Percentiles rank a stretch among this genome's conserved stretches.
phyloP scores from a whole-genome alignment of 768 basidiomycete genomes.

The Pholiota microspora region DNA sequence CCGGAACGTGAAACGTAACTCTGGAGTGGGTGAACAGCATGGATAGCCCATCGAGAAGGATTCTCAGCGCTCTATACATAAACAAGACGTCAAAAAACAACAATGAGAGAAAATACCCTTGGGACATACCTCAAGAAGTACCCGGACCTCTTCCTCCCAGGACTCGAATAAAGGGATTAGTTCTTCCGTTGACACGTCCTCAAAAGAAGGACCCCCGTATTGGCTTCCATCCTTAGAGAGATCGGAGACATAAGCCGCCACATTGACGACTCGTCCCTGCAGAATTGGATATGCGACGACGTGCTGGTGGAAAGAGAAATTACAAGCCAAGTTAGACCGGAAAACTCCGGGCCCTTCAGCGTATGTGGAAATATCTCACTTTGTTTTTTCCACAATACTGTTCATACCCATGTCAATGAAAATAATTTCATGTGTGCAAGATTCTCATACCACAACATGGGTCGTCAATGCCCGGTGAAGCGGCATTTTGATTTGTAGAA shows the following conservation, averaged over 20 bases:
- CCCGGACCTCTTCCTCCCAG: slow-evolving; percentile 60
- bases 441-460: not conserved
- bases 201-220: slow-evolving; percentile 46
- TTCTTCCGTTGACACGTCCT: slow-evolving; percentile 39
- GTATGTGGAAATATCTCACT: not conserved
- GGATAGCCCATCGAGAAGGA: slow-evolving; percentile 59
- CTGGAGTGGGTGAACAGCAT: slow-evolving; percentile 46
- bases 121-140: slow-evolving; percentile 44
- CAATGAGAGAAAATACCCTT: not conserved
- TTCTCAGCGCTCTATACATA: slow-evolving; percentile 43
- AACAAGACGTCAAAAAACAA: not conserved
- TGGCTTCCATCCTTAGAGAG: slow-evolving; percentile 46
- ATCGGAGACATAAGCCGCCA: slow-evolving; percentile 49
- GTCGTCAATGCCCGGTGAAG: slow-evolving; percentile 2
- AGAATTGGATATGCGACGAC: slow-evolving; percentile 58
- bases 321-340: not conserved
- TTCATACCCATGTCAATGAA: not conserved
- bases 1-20: slow-evolving; percentile 48
- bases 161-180: slow-evolving; percentile 38
- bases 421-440: not conserved
- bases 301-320: slow-evolving; percentile 34
- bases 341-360: no score
- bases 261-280: slow-evolving; percentile 52
- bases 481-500: not conserved
- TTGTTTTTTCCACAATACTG: slow-evolving; percentile 10